Conservation (phyloP, 2,329 filamentous ascomycete genomes). For the Penicillium frequentans region DNA sequence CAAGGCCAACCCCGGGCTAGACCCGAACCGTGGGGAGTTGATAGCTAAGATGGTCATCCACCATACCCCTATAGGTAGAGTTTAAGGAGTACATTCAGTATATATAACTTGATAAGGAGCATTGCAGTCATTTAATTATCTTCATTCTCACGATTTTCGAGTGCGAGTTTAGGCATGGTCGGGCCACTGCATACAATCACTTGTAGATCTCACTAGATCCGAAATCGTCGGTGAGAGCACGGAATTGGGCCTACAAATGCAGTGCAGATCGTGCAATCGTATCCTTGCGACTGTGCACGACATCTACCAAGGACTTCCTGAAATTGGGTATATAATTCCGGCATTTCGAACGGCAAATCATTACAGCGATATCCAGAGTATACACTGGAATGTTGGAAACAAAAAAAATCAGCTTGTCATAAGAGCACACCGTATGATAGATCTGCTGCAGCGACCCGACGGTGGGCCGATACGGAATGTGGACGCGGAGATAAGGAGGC, state of each 20-base stretch:
- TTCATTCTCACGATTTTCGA: neutral
- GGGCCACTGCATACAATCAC: constrained; percentile 3
- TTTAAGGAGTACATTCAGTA: neutral
- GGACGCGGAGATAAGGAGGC: constrained; percentile 8
- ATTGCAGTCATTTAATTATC: neutral
- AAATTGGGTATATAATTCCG: neutral
- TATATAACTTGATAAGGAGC: neutral
- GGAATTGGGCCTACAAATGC: neutral
- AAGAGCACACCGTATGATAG: constrained; percentile 6
- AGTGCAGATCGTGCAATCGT: constrained; percentile 11
- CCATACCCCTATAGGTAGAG: neutral
- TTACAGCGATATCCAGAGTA: neutral
- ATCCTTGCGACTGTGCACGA: constrained; percentile 1
- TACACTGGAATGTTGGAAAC: neutral
- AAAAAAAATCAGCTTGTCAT: neutral
- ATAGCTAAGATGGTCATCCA: neutral
- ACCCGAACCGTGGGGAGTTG: constrained; percentile 4
- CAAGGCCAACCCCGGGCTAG: constrained; percentile 10
- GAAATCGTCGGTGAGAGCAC: constrained; percentile 11
- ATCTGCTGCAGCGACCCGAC: constrained; percentile 5
- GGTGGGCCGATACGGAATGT: constrained; percentile 18
- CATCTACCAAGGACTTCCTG: neutral
- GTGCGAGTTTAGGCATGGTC: neutral
- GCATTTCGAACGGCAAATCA: neutral
- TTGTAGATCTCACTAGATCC: constrained; percentile 1